phyloP scores from a whole-genome alignment of 75 land plant genomes.

The Adiantum capillusveneris region DNA sequence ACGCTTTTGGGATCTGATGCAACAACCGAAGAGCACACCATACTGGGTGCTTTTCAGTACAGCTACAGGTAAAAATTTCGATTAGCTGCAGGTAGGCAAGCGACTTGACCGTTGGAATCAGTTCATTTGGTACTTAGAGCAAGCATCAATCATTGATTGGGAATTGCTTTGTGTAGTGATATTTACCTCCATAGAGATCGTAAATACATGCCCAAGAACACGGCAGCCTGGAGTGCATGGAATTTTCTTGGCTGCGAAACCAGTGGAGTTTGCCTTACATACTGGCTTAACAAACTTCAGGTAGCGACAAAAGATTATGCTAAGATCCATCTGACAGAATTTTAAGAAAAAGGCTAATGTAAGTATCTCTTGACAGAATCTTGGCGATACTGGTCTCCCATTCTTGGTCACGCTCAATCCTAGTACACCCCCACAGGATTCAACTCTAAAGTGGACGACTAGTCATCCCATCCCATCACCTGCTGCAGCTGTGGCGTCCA shows the following conservation, averaged over 20 bases:
- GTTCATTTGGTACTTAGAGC: too few relatives aligned
- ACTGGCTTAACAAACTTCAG: slow-evolving; percentile 95
- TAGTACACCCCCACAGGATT: slow-evolving; percentile 35
- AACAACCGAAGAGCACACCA: slow-evolving; percentile 58
- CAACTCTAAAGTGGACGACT: slow-evolving; percentile 60
- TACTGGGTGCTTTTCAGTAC: slow-evolving; percentile 94
- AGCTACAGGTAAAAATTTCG: slow-evolving; percentile 43
- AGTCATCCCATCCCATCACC: slow-evolving; percentile 90
- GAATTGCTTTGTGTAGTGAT: slow-evolving; percentile 42
- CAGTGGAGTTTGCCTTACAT: slow-evolving; percentile 65
- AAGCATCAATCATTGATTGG: too few relatives aligned
- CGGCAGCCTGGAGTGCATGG: slow-evolving; percentile 95
- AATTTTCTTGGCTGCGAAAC: slow-evolving; percentile 69
- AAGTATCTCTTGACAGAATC: too few relatives aligned
- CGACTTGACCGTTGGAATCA: too few relatives aligned
- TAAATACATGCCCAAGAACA: slow-evolving; percentile 68
- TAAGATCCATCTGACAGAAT: too few relatives aligned
- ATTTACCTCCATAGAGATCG: slow-evolving; percentile 80
- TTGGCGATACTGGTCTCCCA: slow-evolving; percentile 58
- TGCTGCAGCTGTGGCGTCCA: slow-evolving; percentile 70
- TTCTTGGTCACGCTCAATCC: slow-evolving; percentile 91
- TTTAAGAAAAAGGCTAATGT: too few relatives aligned
- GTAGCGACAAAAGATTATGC: too few relatives aligned
- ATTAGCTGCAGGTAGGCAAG: not conserved
- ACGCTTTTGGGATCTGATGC: slow-evolving; percentile 62